phyloP scores from a whole-genome alignment of 768 basidiomycete species.

The Boletus patriciae region DNA sequence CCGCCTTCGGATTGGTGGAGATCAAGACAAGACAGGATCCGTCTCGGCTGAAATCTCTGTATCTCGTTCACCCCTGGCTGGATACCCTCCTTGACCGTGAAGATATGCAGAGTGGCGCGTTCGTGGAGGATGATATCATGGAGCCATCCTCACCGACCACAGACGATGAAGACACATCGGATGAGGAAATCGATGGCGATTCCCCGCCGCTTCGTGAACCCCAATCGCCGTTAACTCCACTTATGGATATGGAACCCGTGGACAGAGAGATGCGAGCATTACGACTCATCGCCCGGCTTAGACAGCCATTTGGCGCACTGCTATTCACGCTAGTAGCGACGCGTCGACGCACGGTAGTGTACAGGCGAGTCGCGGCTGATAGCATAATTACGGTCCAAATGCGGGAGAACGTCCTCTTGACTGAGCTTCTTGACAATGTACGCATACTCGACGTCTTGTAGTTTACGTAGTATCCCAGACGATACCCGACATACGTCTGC shows the following conservation, averaged over 20 bases:
- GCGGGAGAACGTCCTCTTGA: neutral
- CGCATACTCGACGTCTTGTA: slow-evolving; percentile 1
- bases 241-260: neutral
- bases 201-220: neutral
- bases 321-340: neutral
- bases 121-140: neutral
- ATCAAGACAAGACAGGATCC: neutral
- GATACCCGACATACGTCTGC: no score
- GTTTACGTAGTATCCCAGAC: no score
- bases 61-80: slow-evolving; percentile 1
- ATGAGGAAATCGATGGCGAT: neutral
- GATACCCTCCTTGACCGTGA: neutral
- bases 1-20: neutral
- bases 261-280: neutral
- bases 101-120: neutral
- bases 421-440: slow-evolving; percentile 1
- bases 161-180: neutral
- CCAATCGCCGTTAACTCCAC: no score
- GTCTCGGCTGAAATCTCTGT: neutral
- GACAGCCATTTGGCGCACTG: neutral
- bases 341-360: neutral
- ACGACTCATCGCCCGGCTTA: neutral
- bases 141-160: neutral
- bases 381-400: neutral
- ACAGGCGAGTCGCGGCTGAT: slow-evolving; percentile 4